phyloP scores from a whole-genome alignment of 106 monocot species.

The Allium fistulosum region DNA sequence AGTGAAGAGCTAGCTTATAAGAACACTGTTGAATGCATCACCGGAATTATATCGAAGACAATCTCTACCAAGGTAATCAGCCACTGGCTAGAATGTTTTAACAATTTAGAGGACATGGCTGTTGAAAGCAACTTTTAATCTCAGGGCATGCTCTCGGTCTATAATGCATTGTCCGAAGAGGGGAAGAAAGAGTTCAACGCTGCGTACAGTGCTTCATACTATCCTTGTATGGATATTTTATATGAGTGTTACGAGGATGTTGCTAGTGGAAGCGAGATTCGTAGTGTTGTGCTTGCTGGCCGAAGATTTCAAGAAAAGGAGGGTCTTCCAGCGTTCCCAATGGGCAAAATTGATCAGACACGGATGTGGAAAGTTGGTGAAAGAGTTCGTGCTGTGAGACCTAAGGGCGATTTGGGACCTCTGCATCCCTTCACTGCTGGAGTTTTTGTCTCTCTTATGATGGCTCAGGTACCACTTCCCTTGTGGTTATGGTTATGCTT shows the following conservation, averaged over 20 bases:
- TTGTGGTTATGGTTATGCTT: no score
- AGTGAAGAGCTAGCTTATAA: conserved; percentile 73
- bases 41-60: conserved; percentile 78
- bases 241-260: conserved; percentile 91
- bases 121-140: conserved; percentile 1
- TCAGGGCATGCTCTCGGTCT: conserved; percentile 84
- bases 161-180: conserved; percentile 69
- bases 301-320: conserved; percentile 88
- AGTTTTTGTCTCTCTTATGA: conserved; percentile 83
- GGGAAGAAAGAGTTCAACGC: conserved; percentile 75
- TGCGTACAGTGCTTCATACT: conserved; percentile 77
- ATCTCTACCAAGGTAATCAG: conserved; percentile 70
- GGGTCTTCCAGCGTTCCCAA: conserved; percentile 82
- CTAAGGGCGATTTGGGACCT: conserved; percentile 63
- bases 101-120: neutral
- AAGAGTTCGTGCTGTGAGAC: conserved; percentile 55
- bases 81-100: neutral
- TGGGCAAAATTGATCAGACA: conserved; percentile 91
- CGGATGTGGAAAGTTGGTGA: conserved; percentile 94
- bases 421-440: conserved; percentile 89
- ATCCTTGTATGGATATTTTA: conserved; percentile 88
- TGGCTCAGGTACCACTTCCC: conserved; percentile 57
- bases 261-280: conserved; percentile 75
- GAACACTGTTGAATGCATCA: conserved; percentile 86
- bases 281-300: conserved; percentile 83